Evolutionary conservation across 768 basidiomycete genomes (phyloP).

Genomic region (Mycena chlorophos): DNA sequence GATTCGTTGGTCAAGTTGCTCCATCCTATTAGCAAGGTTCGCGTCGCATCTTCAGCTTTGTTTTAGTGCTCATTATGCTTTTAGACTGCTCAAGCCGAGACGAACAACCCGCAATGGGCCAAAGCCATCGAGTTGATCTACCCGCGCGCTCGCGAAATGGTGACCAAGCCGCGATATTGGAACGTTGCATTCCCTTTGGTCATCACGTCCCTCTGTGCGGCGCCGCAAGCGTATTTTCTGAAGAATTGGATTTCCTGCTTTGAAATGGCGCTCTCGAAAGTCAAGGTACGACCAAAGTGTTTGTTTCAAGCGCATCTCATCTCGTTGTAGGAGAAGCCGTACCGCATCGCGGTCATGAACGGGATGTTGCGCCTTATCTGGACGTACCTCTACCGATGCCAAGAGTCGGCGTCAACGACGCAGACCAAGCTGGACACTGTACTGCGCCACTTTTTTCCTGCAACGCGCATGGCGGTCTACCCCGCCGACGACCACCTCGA

Average conservation of each 20-base stretch:
- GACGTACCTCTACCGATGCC: slow-evolving; percentile 95
- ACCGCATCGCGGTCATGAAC: slow-evolving; percentile 72
- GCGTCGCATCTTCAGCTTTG: slow-evolving; percentile 1
- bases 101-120: slow-evolving; percentile 93
- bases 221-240: slow-evolving; percentile 81
- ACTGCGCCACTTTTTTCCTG: slow-evolving; percentile 77
- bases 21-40: slow-evolving; percentile 86
- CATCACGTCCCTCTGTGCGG: slow-evolving; percentile 82
- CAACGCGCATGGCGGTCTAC: slow-evolving; percentile 57
- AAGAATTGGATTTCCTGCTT: slow-evolving; percentile 79
- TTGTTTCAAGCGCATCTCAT: slow-evolving; percentile 10
- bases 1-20: slow-evolving; percentile 75
- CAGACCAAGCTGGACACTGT: slow-evolving; percentile 75
- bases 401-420: slow-evolving; percentile 80
- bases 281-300: slow-evolving; percentile 61
- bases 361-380: slow-evolving; percentile 82
- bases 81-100: slow-evolving; percentile 92
- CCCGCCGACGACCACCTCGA: slow-evolving; percentile 77
- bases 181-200: slow-evolving; percentile 80
- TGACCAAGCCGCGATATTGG: slow-evolving; percentile 90
- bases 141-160: slow-evolving; percentile 81
- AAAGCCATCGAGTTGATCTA: slow-evolving; percentile 85
- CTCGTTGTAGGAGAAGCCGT: slow-evolving; percentile 67
- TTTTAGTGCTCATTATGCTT: slow-evolving; percentile 4
- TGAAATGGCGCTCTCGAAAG: slow-evolving; percentile 68